Percentiles rank a stretch among this genome's conserved stretches.
Conservation (phyloP, 2,329 filamentous ascomycete species). For the Fusarium tricinctum region DNA sequence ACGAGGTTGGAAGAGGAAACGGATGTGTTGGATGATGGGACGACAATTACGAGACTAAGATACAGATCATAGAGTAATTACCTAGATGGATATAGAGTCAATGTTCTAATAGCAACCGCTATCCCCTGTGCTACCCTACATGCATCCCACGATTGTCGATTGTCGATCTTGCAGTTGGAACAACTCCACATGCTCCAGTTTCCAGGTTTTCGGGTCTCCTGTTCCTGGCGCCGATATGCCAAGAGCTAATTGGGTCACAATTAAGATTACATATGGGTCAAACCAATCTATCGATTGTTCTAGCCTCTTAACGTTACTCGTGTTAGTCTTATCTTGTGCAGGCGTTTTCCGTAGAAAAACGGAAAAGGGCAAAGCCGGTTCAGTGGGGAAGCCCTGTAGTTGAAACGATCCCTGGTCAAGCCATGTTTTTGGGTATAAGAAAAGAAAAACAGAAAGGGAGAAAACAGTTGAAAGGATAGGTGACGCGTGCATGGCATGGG, state of each 20-base stretch:
- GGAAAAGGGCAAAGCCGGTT: not conserved
- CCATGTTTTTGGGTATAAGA: conserved; percentile 2
- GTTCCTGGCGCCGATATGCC: conserved; percentile 7
- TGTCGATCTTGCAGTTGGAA: not conserved
- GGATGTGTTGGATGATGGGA: conserved; percentile 75
- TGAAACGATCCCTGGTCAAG: conserved; percentile 21
- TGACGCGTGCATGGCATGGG: no score
- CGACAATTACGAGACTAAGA: conserved; percentile 65
- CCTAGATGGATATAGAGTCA: not conserved
- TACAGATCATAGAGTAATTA: conserved; percentile 4
- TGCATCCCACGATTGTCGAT: not conserved
- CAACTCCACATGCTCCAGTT: no score
- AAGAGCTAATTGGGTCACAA: conserved; percentile 4
- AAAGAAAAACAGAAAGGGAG: no score
- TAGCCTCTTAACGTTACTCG: conserved; percentile 13
- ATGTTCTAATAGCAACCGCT: not conserved
- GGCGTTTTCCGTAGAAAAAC: not conserved
- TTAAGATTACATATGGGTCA: conserved; percentile 32
- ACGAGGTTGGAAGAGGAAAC: conserved; percentile 74
- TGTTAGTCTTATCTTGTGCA: no score
- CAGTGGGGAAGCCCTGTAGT: conserved; percentile 7
- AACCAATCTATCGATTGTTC: conserved; percentile 16
- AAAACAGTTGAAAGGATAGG: no score
- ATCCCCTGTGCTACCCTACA: not conserved
- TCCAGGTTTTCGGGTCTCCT: not conserved